Percentiles rank a stretch among this genome's conserved stretches.
Conservation (phyloP, 192 early-diverging fungal species). For the Linnemannia zychae region DNA sequence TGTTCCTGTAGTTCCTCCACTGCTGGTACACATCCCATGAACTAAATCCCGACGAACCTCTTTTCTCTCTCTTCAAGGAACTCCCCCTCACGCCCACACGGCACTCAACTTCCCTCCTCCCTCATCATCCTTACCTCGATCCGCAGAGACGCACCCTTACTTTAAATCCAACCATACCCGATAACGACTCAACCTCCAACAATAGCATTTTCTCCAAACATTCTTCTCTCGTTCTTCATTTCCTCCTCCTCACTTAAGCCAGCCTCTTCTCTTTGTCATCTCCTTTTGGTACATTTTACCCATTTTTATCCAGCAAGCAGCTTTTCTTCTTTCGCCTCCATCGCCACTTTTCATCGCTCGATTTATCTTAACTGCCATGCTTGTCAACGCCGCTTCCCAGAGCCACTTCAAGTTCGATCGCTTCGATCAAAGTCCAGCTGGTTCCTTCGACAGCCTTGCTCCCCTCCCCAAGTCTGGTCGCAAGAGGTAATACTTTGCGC, state of each 20-base stretch:
- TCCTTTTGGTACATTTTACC: neutral
- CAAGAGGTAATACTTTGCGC: slow-evolving; percentile 31
- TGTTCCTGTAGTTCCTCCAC: slow-evolving; percentile 4
- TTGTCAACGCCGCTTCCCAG: slow-evolving; percentile 41
- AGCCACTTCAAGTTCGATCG: slow-evolving; percentile 54
- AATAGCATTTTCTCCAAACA: neutral
- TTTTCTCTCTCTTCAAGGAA: slow-evolving; percentile 18
- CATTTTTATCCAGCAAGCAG: neutral
- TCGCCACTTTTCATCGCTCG: neutral
- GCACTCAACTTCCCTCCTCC: neutral
- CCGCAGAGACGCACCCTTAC: neutral
- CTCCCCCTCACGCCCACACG: slow-evolving; percentile 57
- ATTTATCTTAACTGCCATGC: slow-evolving; percentile 21
- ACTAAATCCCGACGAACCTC: slow-evolving; percentile 28
- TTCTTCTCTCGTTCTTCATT: neutral
- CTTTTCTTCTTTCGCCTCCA: neutral
- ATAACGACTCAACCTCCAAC: too few relatives aligned
- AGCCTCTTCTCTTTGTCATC: neutral
- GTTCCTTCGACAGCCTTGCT: slow-evolving; percentile 32
- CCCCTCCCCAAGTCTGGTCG: slow-evolving; percentile 15
- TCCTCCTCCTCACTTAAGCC: neutral
- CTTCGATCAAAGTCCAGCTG: slow-evolving; percentile 29
- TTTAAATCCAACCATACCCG: neutral
- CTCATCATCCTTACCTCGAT: neutral
- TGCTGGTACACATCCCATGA: slow-evolving; percentile 21